These are phyloP conservation scores for Coprinellus aureogranulatus DNA, from an alignment of 768 basidiomycete genomes.

Conservation along the genomic window DNA sequence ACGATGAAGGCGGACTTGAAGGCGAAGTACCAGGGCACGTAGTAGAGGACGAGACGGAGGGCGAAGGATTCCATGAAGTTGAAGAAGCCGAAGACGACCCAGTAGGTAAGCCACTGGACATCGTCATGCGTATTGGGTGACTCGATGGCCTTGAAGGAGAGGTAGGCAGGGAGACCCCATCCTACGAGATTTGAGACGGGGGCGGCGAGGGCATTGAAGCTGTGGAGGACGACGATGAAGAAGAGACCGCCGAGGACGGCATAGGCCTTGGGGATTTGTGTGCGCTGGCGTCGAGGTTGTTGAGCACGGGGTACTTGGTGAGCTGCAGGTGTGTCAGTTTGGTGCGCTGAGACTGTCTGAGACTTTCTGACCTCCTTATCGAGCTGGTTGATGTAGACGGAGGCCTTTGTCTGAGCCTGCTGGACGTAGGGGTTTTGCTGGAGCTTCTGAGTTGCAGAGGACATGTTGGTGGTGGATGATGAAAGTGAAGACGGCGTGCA, in stretches of 20 bases:
- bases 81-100: conserved; percentile 92
- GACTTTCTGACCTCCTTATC: conserved; percentile 84
- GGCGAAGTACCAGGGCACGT: conserved; percentile 91
- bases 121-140: conserved; percentile 79
- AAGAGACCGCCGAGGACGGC: conserved; percentile 70
- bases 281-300: conserved; percentile 83
- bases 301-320: conserved; percentile 82
- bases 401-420: conserved; percentile 81
- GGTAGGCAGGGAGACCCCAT: conserved; percentile 91
- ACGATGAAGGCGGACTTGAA: conserved; percentile 89
- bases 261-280: conserved; percentile 91
- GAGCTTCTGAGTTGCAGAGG: conserved; percentile 68
- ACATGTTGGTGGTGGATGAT: conserved; percentile 51
- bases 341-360: conserved; percentile 1
- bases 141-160: conserved; percentile 94
- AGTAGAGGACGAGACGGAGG: conserved; percentile 82
- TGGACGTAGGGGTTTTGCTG: conserved; percentile 85
- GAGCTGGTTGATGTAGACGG: conserved; percentile 81
- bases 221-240: conserved; percentile 71
- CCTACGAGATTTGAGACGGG: conserved; percentile 94
- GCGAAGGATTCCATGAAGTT: conserved; percentile 90
- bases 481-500: conserved; percentile 21
- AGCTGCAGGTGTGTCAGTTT: conserved; percentile 42
- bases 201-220: conserved; percentile 87
- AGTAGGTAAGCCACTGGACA: conserved; percentile 97